Conservation (phyloP, 352 stramenopile species). For the Phytophthora crassamura region DNA sequence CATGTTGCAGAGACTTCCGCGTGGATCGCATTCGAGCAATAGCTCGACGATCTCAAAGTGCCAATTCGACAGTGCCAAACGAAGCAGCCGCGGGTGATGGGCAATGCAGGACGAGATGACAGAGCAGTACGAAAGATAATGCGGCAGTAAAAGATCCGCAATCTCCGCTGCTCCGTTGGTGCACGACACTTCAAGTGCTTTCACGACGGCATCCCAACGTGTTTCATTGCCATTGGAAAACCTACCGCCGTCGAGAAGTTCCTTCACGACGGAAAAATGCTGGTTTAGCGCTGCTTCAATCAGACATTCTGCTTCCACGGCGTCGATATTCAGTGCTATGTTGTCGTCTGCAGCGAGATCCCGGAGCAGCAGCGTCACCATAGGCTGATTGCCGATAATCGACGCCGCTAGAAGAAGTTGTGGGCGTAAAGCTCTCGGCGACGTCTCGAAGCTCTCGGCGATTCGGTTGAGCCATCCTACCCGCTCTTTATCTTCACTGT, state of each 20-base stretch:
- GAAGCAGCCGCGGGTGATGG: slow-evolving; percentile 26
- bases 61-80: slow-evolving; percentile 11
- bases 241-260: slow-evolving; percentile 13
- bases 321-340: slow-evolving; percentile 8
- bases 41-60: slow-evolving; percentile 34
- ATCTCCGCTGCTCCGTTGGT: slow-evolving; percentile 19
- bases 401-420: slow-evolving; percentile 30
- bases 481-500: slow-evolving; percentile 6
- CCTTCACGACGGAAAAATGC: slow-evolving; percentile 13
- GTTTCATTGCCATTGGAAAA: slow-evolving; percentile 23
- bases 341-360: slow-evolving; percentile 17
- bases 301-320: slow-evolving; percentile 25
- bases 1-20: slow-evolving; percentile 34
- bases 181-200: slow-evolving; percentile 30
- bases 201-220: slow-evolving; percentile 15
- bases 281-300: slow-evolving; percentile 27
- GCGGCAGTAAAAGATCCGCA: slow-evolving; percentile 26
- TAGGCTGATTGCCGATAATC: slow-evolving; percentile 21
- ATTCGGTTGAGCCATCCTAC: slow-evolving; percentile 17
- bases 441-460: slow-evolving; percentile 16
- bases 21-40: slow-evolving; percentile 38
- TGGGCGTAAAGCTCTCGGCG: slow-evolving; percentile 8
- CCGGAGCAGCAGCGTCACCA: slow-evolving; percentile 24
- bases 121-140: slow-evolving; percentile 25
- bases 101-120: background rate